Conservation (phyloP, 1,284 basidiomycete genomes). For the Schizopora paradoxa region DNA sequence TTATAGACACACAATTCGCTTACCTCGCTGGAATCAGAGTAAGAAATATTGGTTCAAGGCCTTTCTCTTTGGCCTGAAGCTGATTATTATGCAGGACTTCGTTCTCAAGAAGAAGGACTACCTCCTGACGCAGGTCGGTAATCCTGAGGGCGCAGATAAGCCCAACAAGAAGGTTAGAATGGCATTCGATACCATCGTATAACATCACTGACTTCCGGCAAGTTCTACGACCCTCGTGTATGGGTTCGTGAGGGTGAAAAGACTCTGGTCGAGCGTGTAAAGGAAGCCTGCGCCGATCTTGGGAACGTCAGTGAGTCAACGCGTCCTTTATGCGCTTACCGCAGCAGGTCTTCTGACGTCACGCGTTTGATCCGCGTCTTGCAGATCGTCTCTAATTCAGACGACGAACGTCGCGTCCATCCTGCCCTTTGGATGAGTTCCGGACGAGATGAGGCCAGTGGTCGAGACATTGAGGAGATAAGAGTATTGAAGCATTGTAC, state of each 20-base stretch:
- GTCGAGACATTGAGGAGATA: too few relatives aligned
- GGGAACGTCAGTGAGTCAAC: constrained; percentile 61
- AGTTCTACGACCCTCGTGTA: constrained; percentile 92
- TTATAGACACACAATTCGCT: constrained; percentile 90
- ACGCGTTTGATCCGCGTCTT: too few relatives aligned
- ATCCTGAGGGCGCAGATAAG: constrained; percentile 91
- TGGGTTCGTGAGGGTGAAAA: constrained; percentile 99
- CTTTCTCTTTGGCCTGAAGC: constrained; percentile 6
- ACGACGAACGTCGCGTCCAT: too few relatives aligned
- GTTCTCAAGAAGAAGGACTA: constrained; percentile 80
- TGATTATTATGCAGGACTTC: constrained; percentile 57
- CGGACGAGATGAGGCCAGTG: too few relatives aligned
- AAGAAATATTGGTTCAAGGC: constrained; percentile 23
- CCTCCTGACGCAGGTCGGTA: constrained; percentile 84
- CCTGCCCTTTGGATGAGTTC: too few relatives aligned
- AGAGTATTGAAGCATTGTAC: too few relatives aligned
- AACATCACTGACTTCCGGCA: constrained; percentile 3
- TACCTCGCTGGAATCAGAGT: constrained; percentile 88
- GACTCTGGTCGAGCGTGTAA: constrained; percentile 84
- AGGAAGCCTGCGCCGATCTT: constrained; percentile 88
- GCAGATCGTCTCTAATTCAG: too few relatives aligned
- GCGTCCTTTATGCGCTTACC: too few relatives aligned
- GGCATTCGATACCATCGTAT: background rate
- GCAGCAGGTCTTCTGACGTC: too few relatives aligned
- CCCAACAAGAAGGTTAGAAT: constrained; percentile 89